Evolutionary conservation across 176 grass and related monocot species (phyloP).

Genomic region (Phyllostachys edulis): DNA sequence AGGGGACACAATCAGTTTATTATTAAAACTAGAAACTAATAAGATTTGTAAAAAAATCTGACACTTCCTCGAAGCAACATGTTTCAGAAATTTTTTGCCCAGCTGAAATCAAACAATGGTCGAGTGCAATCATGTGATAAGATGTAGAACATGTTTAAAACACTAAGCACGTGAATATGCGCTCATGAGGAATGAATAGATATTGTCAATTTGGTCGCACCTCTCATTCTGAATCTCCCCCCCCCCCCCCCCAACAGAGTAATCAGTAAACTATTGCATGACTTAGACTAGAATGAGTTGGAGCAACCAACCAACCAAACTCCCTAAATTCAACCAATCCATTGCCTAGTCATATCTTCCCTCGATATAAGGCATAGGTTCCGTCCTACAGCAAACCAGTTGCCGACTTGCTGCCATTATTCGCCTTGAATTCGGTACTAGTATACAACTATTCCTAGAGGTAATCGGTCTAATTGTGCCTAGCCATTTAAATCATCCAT

Average conservation of each 20-base stretch:
- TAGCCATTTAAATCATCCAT: neutral
- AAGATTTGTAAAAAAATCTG: neutral
- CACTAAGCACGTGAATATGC: neutral
- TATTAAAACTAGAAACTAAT: neutral
- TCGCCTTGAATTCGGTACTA: neutral
- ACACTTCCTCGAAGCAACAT: neutral
- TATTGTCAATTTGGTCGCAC: neutral
- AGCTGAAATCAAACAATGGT: neutral
- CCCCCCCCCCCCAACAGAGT: too few species aligned
- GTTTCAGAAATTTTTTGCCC: neutral
- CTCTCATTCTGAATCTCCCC: neutral
- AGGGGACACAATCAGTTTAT: neutral
- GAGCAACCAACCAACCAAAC: neutral
- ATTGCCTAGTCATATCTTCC: neutral
- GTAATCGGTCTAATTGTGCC: neutral
- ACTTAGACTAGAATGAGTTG: neutral
- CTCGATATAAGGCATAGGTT: neutral
- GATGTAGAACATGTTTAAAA: neutral
- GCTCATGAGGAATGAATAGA: neutral
- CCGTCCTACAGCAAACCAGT: neutral
- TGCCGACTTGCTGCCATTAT: neutral
- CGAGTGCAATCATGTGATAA: neutral
- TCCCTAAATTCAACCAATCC: neutral
- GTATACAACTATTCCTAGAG: neutral
- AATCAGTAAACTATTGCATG: neutral